These are phyloP conservation scores for Citrus sp. DNA, from an alignment of 345 rosid species.

Conservation along the genomic window DNA sequence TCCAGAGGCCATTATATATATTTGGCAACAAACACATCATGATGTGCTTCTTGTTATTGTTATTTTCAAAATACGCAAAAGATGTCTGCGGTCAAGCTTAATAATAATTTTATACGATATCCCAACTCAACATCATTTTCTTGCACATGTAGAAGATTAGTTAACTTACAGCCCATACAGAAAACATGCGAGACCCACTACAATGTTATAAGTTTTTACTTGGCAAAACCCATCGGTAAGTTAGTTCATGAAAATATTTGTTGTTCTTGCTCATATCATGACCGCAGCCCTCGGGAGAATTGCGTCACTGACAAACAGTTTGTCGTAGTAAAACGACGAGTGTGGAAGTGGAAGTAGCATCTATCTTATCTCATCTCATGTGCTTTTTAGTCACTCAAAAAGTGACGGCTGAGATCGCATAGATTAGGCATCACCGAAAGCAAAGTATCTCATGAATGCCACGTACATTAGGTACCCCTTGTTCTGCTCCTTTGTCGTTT, in stretches of 20 bases:
- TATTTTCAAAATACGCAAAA: not conserved
- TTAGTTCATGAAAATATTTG: too few relatives aligned
- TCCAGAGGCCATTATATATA: not conserved
- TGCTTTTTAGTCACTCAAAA: not conserved
- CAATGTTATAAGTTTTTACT: too few relatives aligned
- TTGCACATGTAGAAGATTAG: not conserved
- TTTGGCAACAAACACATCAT: not conserved
- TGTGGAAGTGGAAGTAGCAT: not conserved
- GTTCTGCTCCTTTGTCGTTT: not conserved
- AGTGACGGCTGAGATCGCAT: not conserved
- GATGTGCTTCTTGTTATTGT: not conserved
- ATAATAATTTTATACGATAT: not conserved
- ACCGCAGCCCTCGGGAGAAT: not conserved
- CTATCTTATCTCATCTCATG: not conserved
- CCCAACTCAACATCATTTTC: not conserved
- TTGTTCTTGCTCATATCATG: too few relatives aligned
- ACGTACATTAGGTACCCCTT: not conserved
- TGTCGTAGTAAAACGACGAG: not conserved
- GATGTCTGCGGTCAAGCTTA: not conserved
- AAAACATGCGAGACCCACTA: too few relatives aligned
- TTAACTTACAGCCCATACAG: too few relatives aligned
- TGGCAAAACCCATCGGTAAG: too few relatives aligned
- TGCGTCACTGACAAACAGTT: not conserved
- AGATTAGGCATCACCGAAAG: conserved; percentile 21
- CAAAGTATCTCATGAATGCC: not conserved